Evolutionary conservation across 2,329 filamentous ascomycete species (phyloP).

Genomic region (Stagonosporopsis rhizophila): DNA sequence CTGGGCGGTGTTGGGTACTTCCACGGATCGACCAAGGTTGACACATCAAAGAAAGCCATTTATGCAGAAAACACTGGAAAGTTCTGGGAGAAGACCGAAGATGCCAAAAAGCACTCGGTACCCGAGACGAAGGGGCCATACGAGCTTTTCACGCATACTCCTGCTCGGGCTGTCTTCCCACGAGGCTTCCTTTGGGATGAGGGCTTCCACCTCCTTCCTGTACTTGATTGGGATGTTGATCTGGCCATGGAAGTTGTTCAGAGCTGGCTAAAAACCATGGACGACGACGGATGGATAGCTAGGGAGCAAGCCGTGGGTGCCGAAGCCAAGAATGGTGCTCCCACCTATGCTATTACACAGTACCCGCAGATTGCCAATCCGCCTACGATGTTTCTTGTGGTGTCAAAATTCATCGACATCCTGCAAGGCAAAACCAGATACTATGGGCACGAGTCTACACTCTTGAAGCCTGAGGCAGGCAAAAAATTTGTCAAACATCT

Average conservation of each 20-base stretch:
- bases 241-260: slow-evolving; percentile 83
- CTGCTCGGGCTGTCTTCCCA: slow-evolving; percentile 91
- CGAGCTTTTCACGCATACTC: slow-evolving; percentile 86
- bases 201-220: slow-evolving; percentile 88
- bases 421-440: slow-evolving; percentile 50
- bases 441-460: slow-evolving; percentile 63
- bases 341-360: slow-evolving; percentile 85
- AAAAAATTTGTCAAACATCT: slow-evolving; percentile 73
- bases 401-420: slow-evolving; percentile 77
- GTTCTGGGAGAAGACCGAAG: slow-evolving; percentile 90
- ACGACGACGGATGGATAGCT: slow-evolving; percentile 94
- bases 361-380: slow-evolving; percentile 97
- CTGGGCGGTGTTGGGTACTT: slow-evolving; percentile 94
- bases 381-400: slow-evolving; percentile 86
- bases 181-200: slow-evolving; percentile 97
- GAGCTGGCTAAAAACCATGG: slow-evolving; percentile 94
- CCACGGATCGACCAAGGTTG: slow-evolving; percentile 81
- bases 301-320: slow-evolving; percentile 90
- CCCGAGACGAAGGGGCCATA: slow-evolving; percentile 78
- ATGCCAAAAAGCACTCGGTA: slow-evolving; percentile 72
- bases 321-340: slow-evolving; percentile 91
- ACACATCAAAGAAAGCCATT: slow-evolving; percentile 83
- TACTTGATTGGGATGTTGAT: slow-evolving; percentile 91
- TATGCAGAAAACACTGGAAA: slow-evolving; percentile 93
- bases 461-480: slow-evolving; percentile 69